Conservation (phyloP, 1,139 yeast species). For the Kluyveromyces sp. region DNA sequence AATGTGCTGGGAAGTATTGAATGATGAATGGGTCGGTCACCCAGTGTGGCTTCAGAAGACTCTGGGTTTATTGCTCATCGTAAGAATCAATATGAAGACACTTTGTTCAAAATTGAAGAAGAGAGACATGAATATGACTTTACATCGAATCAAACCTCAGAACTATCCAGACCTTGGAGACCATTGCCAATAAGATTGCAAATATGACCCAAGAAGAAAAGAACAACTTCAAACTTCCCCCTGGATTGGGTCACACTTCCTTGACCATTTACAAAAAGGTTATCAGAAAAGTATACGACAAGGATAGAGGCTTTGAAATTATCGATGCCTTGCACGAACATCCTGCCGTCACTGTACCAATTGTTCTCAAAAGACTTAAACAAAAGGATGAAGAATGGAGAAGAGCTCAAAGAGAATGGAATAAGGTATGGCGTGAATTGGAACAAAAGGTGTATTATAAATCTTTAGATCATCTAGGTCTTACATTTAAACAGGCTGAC, state of each 20-base stretch:
- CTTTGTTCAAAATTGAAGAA: conserved; percentile 88
- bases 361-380: conserved; percentile 81
- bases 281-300: conserved; percentile 84
- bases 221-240: conserved; percentile 76
- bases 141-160: conserved; percentile 92
- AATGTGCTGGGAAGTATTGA: conserved; percentile 98
- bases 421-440: conserved; percentile 97
- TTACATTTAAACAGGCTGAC: conserved; percentile 93
- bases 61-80: conserved; percentile 97
- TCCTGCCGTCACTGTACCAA: conserved; percentile 92
- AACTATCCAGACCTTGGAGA: conserved; percentile 90
- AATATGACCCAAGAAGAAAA: conserved; percentile 90
- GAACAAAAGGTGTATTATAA: conserved; percentile 92
- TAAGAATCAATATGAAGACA: conserved; percentile 95
- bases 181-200: conserved; percentile 89
- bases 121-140: conserved; percentile 95
- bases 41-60: conserved; percentile 99
- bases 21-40: conserved; percentile 99
- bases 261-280: conserved; percentile 89
- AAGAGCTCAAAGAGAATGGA: conserved; percentile 97
- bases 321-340: conserved; percentile 92
- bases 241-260: conserved; percentile 88
- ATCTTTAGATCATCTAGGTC: conserved; percentile 88
- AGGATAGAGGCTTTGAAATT: conserved; percentile 91
- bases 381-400: conserved; percentile 99